Percentiles rank a stretch among this genome's conserved stretches.
Conservation (phyloP, 768 basidiomycete species). For the Xerocomellus dryophilus region DNA sequence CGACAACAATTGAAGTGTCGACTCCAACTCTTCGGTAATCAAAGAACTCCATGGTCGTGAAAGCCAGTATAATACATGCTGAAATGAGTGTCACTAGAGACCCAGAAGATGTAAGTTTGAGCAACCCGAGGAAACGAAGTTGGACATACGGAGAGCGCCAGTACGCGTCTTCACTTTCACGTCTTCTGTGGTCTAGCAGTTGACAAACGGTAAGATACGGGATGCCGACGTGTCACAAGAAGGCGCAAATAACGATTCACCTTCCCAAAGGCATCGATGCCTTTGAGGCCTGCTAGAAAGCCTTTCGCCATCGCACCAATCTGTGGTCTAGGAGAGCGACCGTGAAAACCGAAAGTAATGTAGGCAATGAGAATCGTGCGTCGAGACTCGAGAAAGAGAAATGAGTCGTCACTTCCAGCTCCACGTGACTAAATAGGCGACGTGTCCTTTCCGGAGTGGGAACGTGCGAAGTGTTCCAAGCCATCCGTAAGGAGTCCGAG, state of each 20-base stretch:
- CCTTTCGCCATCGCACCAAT: constrained; percentile 67
- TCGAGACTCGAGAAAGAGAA: background rate
- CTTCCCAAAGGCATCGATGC: constrained; percentile 99
- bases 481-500: background rate
- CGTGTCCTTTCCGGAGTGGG: constrained; percentile 20
- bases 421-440: constrained; percentile 27
- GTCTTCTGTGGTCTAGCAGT: constrained; percentile 88
- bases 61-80: constrained; percentile 86
- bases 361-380: constrained; percentile 1
- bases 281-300: constrained; percentile 73
- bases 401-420: background rate
- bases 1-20: constrained; percentile 92
- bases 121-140: background rate
- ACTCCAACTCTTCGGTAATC: constrained; percentile 87
- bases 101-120: constrained; percentile 6
- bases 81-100: constrained; percentile 84
- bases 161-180: constrained; percentile 98
- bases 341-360: constrained; percentile 7
- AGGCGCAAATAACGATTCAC: constrained; percentile 40
- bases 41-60: constrained; percentile 91
- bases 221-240: constrained; percentile 7
- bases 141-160: constrained; percentile 76
- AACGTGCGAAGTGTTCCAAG: background rate
- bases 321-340: constrained; percentile 19
- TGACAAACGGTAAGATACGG: constrained; percentile 7